phyloP scores from a whole-genome alignment of 108 stramenopile species.

The Skeletonema marinoi region DNA sequence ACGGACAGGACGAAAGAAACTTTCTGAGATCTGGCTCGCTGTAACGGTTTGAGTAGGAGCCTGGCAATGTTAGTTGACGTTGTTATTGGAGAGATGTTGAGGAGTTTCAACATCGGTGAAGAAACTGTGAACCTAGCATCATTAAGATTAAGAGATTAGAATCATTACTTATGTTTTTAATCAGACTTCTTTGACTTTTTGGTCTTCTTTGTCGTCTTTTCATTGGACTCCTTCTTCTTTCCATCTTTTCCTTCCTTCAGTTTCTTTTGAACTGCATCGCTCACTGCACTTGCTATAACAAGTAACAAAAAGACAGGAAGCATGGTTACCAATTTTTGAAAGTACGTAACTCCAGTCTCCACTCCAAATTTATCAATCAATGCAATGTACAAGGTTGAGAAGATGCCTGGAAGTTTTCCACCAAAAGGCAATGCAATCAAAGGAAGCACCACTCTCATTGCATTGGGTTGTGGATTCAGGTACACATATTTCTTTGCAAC shows the following conservation, averaged over 20 bases:
- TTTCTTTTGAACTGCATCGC: conserved; percentile 22
- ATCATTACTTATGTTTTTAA: not conserved
- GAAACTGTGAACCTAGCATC: too few relatives aligned
- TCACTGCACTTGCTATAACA: conserved; percentile 48
- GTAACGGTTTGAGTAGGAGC: too few relatives aligned
- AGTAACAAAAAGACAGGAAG: conserved; percentile 62
- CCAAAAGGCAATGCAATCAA: conserved; percentile 67
- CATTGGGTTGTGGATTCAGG: conserved; percentile 55
- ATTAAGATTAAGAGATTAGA: not conserved
- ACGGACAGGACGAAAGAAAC: too few relatives aligned
- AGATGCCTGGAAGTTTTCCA: conserved; percentile 60
- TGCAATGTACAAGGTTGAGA: conserved; percentile 53
- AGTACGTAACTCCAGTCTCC: conserved; percentile 65
- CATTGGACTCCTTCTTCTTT: conserved; percentile 20
- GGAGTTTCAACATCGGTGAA: too few relatives aligned
- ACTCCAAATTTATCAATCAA: conserved; percentile 76
- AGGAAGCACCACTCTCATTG: conserved; percentile 75
- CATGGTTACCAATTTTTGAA: conserved; percentile 75
- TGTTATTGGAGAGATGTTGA: too few relatives aligned
- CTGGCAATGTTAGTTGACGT: too few relatives aligned
- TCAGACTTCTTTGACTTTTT: conserved; percentile 16
- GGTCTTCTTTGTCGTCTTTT: not conserved
- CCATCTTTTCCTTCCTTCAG: conserved; percentile 16
- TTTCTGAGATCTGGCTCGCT: too few relatives aligned
- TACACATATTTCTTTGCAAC: conserved; percentile 86